These are phyloP conservation scores for Furcasterigmium furcatum DNA, from an alignment of 2,329 filamentous ascomycete genomes.

Conservation along the genomic window DNA sequence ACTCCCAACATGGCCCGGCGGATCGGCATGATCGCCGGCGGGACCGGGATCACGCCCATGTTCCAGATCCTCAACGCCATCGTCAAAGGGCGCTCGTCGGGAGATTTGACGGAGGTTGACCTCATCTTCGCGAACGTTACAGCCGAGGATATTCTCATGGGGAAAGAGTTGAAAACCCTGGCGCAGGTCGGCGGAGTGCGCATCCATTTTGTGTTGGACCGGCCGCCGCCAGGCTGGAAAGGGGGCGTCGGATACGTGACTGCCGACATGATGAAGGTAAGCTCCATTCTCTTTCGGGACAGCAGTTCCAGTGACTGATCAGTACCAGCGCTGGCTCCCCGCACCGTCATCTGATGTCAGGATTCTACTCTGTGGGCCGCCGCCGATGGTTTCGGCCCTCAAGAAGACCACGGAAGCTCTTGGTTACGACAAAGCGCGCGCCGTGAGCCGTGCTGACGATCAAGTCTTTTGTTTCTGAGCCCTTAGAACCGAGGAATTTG, in stretches of 20 bases:
- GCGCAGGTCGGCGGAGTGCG: slow-evolving; percentile 48
- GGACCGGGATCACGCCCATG: slow-evolving; percentile 27
- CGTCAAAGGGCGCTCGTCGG: slow-evolving; percentile 54
- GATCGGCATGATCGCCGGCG: slow-evolving; percentile 54
- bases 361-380: slow-evolving; percentile 58
- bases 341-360: slow-evolving; percentile 41
- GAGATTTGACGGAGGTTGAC: slow-evolving; percentile 51
- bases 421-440: slow-evolving; percentile 47
- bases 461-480: slow-evolving; percentile 52
- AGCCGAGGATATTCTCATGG: slow-evolving; percentile 57
- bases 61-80: slow-evolving; percentile 59
- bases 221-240: slow-evolving; percentile 42
- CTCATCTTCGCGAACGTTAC: slow-evolving; percentile 57
- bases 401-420: slow-evolving; percentile 47
- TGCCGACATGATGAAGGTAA: slow-evolving; percentile 42
- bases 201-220: slow-evolving; percentile 52
- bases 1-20: slow-evolving; percentile 32
- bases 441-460: slow-evolving; percentile 48
- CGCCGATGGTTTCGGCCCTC: slow-evolving; percentile 54
- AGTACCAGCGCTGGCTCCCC: too few species aligned
- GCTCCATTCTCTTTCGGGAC: too few species aligned
- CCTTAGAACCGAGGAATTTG: too few species aligned
- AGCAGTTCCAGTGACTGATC: too few species aligned
- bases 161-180: slow-evolving; percentile 51
- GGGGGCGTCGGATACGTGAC: slow-evolving; percentile 49